Base-by-base conservation (phyloP, 164 flowering plant species). In the Euptelea pleiosperma region DNA sequence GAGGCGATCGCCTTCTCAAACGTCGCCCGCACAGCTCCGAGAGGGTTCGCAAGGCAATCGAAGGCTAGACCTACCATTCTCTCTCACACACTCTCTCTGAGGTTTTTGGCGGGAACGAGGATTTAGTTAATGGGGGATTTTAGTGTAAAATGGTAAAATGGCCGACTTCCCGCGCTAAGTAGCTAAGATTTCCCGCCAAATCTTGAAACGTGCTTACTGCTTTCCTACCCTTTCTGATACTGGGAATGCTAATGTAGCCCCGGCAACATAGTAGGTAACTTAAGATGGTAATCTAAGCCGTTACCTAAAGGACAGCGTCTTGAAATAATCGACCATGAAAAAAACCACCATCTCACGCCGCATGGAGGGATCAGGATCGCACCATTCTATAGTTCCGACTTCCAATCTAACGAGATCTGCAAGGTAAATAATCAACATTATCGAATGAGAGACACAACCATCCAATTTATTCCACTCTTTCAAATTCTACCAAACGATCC, bases 11-110 rank as follows among this genome's bases (percentile, higher is more conserved):
- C 84, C 68, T 81, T 82, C 71, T 90, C 91, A 75, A 88, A 90
- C 3, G 92, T 81, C 30, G 65, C 62, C 50, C 99, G 79, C 7
- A 93, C 96, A 51, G 91, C 95, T 44, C 97, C 99, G n/a, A 86
- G 79, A 2, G 99, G 99, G 63, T 93, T 93, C 26, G 77, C 71
- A 5, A 88, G 70, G 69, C 79, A 83, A 74, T 93, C 99, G 71
- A 80, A 86, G 30, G 74, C 71, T 21, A 73, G 63, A 8, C 97
- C 99, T 14, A 80, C 97, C 99, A 93, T 90, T 15, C 36, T 52
- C 58, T 58, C 70, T 66, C 37, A 34, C 59, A 56, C 71, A 70
- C 69, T 61, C 61, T 52, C 60, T 58, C 58, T 60, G 9, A 14
- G 31, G 4, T 6, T 30, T 12, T 39, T 59, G 49, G 54, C 50